Evolutionary conservation across 1,284 basidiomycete genomes (phyloP), one percentile per base, ranked within the genome.

Genomic region (Schizophyllum commune): DNA sequence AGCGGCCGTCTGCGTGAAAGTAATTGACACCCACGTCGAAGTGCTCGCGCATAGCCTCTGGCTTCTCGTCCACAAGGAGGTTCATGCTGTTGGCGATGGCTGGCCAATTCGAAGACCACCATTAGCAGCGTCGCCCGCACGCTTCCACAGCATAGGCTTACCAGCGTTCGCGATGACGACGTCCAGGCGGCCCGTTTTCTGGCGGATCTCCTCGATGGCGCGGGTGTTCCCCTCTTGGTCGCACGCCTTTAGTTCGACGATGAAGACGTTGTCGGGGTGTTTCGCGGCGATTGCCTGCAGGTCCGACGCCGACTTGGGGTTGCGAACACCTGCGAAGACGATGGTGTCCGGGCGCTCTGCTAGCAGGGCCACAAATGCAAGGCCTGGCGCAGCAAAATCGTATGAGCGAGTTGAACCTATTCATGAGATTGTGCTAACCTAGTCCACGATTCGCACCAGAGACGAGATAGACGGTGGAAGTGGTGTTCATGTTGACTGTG

Each of bases 401-500:
- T 4, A 47, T 11, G 9, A 17, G 13, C 13, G 39, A 13, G 39
- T 8, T 4, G 9, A 47, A 3, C 4, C 39, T n/a, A n/a, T n/a
- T n/a, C n/a, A n/a, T n/a, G n/a, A n/a, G n/a, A n/a, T n/a, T n/a
- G n/a, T 3, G 17, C 39, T 47, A 2, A 47, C 39, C 39, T 19
- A 60, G 51, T 6, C 60, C 60, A 4, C 60, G 60, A 32, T 57
- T 60, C 1, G 55, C 39, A 8, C 60, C 60, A 15, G 60, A 52
- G 7, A 76, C 61, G 39, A 47, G 39, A 9, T 47, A 47, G 39
- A 47, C 39, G 9, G 39, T 47, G 4, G 39, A 47, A 13, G 39
- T 4, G 39, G 27, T 27, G 27, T 5, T 27, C 27, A 27, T 27
- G 27, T 27, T 27, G n/a, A n/a, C n/a, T n/a, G n/a, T n/a, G n/a